Conservation (phyloP, 2,329 filamentous ascomycete species). For the Pseudogymnoascus verrucosus region DNA sequence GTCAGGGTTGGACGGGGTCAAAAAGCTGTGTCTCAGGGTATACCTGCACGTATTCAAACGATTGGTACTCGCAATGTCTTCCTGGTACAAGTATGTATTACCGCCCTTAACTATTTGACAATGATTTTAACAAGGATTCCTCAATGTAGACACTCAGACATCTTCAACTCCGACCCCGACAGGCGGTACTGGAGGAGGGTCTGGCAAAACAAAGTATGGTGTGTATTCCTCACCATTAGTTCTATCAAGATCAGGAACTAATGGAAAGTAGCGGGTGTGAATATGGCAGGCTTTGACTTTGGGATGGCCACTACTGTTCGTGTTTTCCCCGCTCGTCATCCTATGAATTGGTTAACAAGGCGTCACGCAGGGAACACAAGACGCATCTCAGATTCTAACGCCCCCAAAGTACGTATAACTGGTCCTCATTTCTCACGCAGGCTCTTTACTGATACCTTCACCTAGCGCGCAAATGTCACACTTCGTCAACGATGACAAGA, state of each 20-base stretch:
- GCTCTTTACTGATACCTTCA: background rate
- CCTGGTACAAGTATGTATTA: slow-evolving; percentile 16
- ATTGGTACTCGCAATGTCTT: slow-evolving; percentile 28
- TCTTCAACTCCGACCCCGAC: background rate
- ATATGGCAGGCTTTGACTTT: slow-evolving; percentile 41
- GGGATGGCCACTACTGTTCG: slow-evolving; percentile 32
- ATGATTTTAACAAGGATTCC: too few species aligned
- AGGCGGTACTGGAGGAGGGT: background rate
- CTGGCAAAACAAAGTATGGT: slow-evolving; percentile 7
- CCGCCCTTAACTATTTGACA: background rate
- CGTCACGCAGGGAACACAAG: background rate
- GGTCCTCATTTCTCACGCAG: background rate
- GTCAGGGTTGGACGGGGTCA: slow-evolving; percentile 23
- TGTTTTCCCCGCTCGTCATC: background rate
- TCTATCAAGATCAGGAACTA: background rate
- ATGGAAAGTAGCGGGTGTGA: slow-evolving; percentile 25
- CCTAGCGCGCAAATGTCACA: slow-evolving; percentile 31
- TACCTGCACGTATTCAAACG: slow-evolving; percentile 21
- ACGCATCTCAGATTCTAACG: background rate
- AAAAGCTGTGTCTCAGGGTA: slow-evolving; percentile 27
- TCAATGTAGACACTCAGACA: too few species aligned
- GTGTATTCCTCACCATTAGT: background rate
- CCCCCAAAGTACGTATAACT: background rate
- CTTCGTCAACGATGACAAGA: slow-evolving; percentile 42
- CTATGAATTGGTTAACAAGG: background rate